Percentiles rank a stretch among this genome's conserved stretches.
Evolutionary conservation across 1,139 yeast genomes (phyloP).

Genomic region (Hyphopichia wangnamkhiaoensis): DNA sequence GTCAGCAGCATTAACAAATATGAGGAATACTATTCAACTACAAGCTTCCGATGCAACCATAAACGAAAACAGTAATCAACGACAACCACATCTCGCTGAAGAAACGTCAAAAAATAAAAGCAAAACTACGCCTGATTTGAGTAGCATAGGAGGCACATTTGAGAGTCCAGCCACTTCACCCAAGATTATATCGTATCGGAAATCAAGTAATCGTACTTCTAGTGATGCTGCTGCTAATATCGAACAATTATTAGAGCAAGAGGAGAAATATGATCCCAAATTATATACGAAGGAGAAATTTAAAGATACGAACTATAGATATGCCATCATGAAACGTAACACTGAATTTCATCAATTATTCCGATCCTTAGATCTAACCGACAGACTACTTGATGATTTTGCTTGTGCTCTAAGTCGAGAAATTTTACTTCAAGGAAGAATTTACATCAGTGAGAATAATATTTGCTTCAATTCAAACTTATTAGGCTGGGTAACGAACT

Average conservation of each 20-base stretch:
- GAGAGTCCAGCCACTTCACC: conserved; percentile 29
- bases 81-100: not conserved
- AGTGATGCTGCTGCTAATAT: conserved; percentile 25
- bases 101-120: conserved; percentile 2
- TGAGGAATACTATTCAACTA: conserved; percentile 11
- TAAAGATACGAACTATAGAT: conserved; percentile 40
- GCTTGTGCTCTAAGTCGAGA: conserved; percentile 90
- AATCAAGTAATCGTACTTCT: conserved; percentile 23
- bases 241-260: conserved; percentile 11
- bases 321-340: conserved; percentile 70
- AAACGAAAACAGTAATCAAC: conserved; percentile 4
- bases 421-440: conserved; percentile 85
- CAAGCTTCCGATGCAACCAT: conserved; percentile 6
- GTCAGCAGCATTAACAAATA: conserved; percentile 8
- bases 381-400: conserved; percentile 77
- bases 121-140: conserved; percentile 3
- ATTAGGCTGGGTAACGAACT: conserved; percentile 88
- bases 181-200: conserved; percentile 50
- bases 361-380: conserved; percentile 66
- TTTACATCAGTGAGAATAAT: conserved; percentile 79
- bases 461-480: conserved; percentile 90
- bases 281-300: conserved; percentile 41
- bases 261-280: conserved; percentile 32
- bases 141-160: not conserved
- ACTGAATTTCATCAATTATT: conserved; percentile 79